phyloP scores from a whole-genome alignment of 495 filamentous ascomycete genomes.

The Aspergillus egyptiacus region DNA sequence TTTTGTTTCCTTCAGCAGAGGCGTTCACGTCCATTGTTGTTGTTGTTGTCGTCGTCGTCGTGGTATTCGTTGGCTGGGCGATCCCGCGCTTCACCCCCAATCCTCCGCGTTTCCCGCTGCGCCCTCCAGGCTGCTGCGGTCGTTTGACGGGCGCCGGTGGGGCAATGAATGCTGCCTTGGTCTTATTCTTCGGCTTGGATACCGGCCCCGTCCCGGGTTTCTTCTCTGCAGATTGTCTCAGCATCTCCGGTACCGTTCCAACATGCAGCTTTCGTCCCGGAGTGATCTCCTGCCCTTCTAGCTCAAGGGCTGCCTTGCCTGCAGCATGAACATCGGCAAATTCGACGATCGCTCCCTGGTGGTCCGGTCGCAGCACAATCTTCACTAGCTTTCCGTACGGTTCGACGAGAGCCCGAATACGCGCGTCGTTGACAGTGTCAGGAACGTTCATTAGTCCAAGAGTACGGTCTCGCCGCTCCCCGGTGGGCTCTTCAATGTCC shows the following conservation, averaged over 20 bases:
- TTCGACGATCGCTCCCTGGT: constrained; percentile 85
- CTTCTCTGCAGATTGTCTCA: constrained; percentile 52
- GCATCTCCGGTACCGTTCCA: constrained; percentile 64
- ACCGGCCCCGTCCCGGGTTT: constrained; percentile 43
- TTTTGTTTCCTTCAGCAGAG: constrained; percentile 23
- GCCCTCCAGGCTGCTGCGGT: constrained; percentile 47
- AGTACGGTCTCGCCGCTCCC: constrained; percentile 47
- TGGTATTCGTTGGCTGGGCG: constrained; percentile 26
- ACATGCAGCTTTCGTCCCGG: constrained; percentile 59
- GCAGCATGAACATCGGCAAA: constrained; percentile 62
- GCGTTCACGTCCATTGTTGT: constrained; percentile 19
- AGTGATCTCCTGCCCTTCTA: constrained; percentile 66
- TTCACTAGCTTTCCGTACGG: constrained; percentile 51
- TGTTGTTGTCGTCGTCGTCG: constrained; percentile 25
- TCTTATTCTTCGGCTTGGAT: constrained; percentile 36
- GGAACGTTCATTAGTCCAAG: constrained; percentile 56
- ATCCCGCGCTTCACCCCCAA: constrained; percentile 50
- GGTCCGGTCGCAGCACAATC: constrained; percentile 58
- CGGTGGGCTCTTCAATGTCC: constrained; percentile 24
- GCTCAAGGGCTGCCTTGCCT: constrained; percentile 66
- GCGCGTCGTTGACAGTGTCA: constrained; percentile 60
- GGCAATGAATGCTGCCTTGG: constrained; percentile 39
- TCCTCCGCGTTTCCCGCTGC: constrained; percentile 46
- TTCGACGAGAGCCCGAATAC: constrained; percentile 55
- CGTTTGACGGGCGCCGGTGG: constrained; percentile 50